Base-by-base conservation (phyloP, 2,329 filamentous ascomycete species). In the Aureobasidium sp. region DNA sequence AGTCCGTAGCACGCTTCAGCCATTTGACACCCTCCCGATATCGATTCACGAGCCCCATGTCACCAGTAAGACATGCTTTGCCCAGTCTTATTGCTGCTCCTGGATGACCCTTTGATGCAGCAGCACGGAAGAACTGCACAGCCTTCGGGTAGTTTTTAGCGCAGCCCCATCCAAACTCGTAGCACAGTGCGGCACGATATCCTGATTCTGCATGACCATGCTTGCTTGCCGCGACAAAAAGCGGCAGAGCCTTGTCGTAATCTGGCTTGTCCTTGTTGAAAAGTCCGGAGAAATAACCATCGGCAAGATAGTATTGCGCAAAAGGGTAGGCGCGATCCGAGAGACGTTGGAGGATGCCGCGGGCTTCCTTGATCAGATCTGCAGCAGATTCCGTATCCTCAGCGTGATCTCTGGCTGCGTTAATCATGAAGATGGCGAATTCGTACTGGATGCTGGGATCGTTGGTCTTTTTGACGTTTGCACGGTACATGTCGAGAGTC, bases 151-250 rank as follows among this genome's bases (percentile, higher is more conserved):
- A 88, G 70, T 97, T 91, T 70, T 91, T 91, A 62, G 91, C 86
- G 70, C 88, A 95, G 44, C 94, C 94, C 94, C 94, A 99, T 65
- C 92, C 94, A 75, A 97, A 97, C 74, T 99, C 94, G 77, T 97
- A 97, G 78, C 92, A 97, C 61, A 99, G 81, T 17, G 89, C 94
- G 58, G 93, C 88, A 61, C 94, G 89, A 75, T 97, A 99, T 39
- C 88, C 92, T 62, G 94, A 94, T 78, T 99, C 94, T 52, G 94
- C 91, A 74, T 99, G 94, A 35, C 94, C 94, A 76, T 97, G 94
- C 77, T 97, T 99, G 69, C 90, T 93, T 9, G 94, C 94, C 17
- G 94, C 85, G 40, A 96, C 82, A 72, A 99, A 99, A 33, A 97
- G 84, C 9, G 91, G 89, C 71, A 97, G 97, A 0, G 94, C 92